These are phyloP conservation scores for Colletotrichum cereale DNA, from an alignment of 2,329 filamentous ascomycete genomes.

Conservation along the genomic window DNA sequence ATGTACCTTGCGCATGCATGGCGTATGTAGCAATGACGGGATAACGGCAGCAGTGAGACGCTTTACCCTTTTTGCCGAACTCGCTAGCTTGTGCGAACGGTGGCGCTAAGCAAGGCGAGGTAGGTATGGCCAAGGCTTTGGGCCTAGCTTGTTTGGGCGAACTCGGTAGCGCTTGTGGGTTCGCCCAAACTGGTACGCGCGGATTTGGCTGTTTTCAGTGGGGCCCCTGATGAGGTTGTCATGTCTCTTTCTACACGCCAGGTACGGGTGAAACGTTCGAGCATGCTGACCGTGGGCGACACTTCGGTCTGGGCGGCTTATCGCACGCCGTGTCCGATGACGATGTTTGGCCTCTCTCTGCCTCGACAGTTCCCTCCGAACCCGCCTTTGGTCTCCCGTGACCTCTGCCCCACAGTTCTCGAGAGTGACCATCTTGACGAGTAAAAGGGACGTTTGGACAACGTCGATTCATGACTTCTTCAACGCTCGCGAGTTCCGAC, in stretches of 20 bases:
- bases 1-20: too few species aligned
- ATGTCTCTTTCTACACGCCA: background rate
- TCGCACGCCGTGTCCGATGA: background rate
- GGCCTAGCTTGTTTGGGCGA: background rate
- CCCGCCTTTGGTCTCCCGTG: background rate
- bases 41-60: background rate
- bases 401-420: background rate
- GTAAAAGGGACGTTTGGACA: background rate
- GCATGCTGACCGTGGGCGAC: background rate
- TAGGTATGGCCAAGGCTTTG: background rate
- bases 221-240: background rate
- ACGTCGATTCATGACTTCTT: background rate
- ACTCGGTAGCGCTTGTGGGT: background rate
- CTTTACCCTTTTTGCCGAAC: conserved; percentile 1
- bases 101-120: background rate
- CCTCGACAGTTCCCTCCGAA: background rate
- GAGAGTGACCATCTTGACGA: background rate
- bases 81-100: background rate
- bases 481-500: background rate
- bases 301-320: background rate
- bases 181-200: background rate
- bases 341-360: background rate
- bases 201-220: background rate
- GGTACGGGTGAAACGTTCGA: background rate
- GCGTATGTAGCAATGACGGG: too few species aligned